Conservation (phyloP, 257 asterid genomes). For the Solanum lignicaule region DNA sequence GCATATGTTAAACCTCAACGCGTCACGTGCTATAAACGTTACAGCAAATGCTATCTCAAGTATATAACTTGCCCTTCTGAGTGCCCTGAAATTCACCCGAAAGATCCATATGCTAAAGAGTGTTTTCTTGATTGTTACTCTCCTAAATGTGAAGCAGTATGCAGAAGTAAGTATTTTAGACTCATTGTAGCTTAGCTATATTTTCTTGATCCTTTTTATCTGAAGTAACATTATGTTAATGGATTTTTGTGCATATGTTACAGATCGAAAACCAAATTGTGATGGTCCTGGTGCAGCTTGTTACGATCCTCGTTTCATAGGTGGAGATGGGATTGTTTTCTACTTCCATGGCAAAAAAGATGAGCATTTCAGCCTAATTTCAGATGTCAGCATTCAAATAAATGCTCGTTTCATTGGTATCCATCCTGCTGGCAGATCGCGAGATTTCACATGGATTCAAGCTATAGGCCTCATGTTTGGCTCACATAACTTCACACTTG, state of each 20-base stretch:
- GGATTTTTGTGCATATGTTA: neutral
- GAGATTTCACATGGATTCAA: constrained; percentile 14
- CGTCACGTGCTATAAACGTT: constrained; percentile 6
- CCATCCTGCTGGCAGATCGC: neutral
- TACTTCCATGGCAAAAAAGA: constrained; percentile 10
- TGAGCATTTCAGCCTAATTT: constrained; percentile 13
- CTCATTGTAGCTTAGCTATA: neutral
- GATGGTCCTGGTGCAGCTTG: constrained; percentile 19
- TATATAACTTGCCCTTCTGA: constrained; percentile 2
- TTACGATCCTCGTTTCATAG: constrained; percentile 11
- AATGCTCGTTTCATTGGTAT: constrained; percentile 14
- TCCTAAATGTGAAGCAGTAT: constrained; percentile 13
- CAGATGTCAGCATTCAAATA: constrained; percentile 8
- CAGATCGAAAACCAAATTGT: constrained; percentile 11
- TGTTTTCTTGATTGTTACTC: constrained; percentile 19
- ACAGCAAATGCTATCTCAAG: constrained; percentile 9
- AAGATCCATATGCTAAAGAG: constrained; percentile 8
- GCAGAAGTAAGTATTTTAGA: constrained; percentile 3
- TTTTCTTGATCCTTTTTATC: too few relatives aligned
- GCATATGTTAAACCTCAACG: neutral
- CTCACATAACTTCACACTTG: constrained; percentile 9
- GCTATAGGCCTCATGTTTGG: constrained; percentile 7
- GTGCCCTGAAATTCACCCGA: constrained; percentile 8
- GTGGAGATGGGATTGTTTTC: constrained; percentile 17
- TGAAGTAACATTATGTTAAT: neutral